phyloP scores from a whole-genome alignment of 805 yeast genomes.

The Candida verbasci region DNA sequence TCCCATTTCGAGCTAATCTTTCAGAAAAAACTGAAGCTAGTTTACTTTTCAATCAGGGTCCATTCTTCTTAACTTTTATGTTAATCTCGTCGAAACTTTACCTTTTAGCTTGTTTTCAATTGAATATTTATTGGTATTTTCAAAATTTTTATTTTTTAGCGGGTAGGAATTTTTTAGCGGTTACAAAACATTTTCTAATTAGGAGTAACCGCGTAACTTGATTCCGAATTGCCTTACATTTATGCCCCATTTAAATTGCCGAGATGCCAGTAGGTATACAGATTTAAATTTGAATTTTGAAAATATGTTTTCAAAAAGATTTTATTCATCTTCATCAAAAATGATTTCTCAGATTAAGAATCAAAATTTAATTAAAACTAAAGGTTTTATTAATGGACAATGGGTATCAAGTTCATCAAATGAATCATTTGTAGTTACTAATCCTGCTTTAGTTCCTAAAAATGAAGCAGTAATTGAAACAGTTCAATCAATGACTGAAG shows the following conservation, averaged over 20 bases:
- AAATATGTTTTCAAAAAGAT: constrained; percentile 2
- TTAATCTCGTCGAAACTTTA: too few species aligned
- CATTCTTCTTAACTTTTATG: too few species aligned
- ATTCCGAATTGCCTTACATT: background rate
- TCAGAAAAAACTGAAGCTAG: too few species aligned
- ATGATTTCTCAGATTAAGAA: constrained; percentile 26
- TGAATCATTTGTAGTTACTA: constrained; percentile 56
- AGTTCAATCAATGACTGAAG: constrained; percentile 50
- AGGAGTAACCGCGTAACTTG: background rate
- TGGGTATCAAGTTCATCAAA: constrained; percentile 52
- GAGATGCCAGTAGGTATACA: too few species aligned
- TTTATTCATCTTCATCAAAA: background rate
- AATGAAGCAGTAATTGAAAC: constrained; percentile 39
- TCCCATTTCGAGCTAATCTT: too few species aligned
- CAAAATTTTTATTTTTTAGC: background rate
- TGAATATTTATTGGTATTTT: background rate
- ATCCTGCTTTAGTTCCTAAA: constrained; percentile 60
- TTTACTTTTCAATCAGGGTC: too few species aligned
- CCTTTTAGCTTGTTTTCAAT: too few species aligned
- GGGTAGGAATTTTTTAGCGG: background rate
- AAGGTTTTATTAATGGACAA: constrained; percentile 66
- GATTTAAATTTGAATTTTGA: background rate
- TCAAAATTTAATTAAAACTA: constrained; percentile 50
- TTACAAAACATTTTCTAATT: too few species aligned
- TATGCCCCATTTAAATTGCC: constrained; percentile 1